These are phyloP conservation scores for Colletotrichum camelliae DNA, from an alignment of 2,329 filamentous ascomycete species.

Conservation along the genomic window DNA sequence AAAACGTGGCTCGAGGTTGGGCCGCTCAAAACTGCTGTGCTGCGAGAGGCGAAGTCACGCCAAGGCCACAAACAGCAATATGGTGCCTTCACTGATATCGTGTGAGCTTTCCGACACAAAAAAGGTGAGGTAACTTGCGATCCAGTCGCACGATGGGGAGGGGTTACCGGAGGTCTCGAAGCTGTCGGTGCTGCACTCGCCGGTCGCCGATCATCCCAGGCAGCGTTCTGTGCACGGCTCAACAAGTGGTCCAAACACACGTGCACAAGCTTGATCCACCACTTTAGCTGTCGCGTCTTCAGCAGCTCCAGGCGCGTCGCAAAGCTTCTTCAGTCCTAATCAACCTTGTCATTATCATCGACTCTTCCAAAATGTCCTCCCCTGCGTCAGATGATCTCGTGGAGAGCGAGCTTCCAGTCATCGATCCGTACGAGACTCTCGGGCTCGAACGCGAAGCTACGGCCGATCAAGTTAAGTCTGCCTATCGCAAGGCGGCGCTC, in stretches of 20 bases:
- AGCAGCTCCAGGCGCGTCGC: conserved; percentile 2
- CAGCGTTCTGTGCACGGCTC: background rate
- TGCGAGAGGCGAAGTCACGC: background rate
- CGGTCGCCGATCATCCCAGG: background rate
- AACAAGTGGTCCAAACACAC: rapidly evolving
- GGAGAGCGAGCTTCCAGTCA: conserved; percentile 64
- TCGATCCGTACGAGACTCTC: conserved; percentile 83
- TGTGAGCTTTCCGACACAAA: background rate
- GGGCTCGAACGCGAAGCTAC: conserved; percentile 74
- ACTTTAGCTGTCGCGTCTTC: conserved; percentile 22
- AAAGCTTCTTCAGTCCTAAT: background rate
- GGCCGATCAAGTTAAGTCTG: conserved; percentile 81
- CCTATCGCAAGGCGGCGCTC: conserved; percentile 90
- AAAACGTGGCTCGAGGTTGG: background rate
- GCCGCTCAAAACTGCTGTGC: background rate
- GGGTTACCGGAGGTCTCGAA: background rate
- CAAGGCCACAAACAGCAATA: background rate
- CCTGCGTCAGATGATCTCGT: conserved; percentile 54
- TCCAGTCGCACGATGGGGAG: background rate
- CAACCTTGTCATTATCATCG: background rate
- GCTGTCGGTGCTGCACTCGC: background rate
- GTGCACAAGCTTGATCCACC: background rate
- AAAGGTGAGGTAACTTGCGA: background rate
- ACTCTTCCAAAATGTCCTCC: conserved; percentile 15
- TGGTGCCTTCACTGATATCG: background rate